A percentile compares a stretch with the other conserved stretches of the same genome.
phyloP scores from a whole-genome alignment of 768 basidiomycete species.

The Hericium alpestre region DNA sequence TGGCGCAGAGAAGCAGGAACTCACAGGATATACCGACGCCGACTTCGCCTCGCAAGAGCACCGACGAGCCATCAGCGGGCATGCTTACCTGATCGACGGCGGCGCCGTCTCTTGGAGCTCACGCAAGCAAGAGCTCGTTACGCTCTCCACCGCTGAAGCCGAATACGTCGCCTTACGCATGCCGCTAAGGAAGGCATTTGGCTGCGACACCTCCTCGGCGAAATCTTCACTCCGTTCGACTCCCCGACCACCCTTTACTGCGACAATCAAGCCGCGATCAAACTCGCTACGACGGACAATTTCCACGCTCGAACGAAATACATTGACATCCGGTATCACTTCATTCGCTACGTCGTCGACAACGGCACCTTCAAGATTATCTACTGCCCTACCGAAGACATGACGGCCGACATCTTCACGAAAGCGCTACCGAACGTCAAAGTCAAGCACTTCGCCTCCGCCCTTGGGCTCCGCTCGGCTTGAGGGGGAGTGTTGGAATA shows the following conservation, averaged over 20 bases:
- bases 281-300: background rate
- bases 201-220: background rate
- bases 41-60: slow-evolving; percentile 19
- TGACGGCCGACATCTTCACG: background rate
- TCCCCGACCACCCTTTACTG: background rate
- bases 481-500: too few species aligned
- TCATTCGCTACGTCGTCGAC: background rate
- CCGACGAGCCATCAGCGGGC: slow-evolving; percentile 20
- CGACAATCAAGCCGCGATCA: background rate
- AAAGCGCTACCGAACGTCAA: background rate
- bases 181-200: background rate
- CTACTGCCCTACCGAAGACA: background rate
- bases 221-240: background rate
- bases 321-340: background rate
- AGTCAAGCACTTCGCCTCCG: too few species aligned
- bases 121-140: slow-evolving; percentile 27
- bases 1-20: background rate
- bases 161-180: slow-evolving; percentile 28
- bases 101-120: slow-evolving; percentile 31
- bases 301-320: background rate
- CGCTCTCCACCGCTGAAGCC: slow-evolving; percentile 31
- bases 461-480: too few species aligned
- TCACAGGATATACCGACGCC: slow-evolving; percentile 17
- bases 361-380: background rate
- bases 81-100: slow-evolving; percentile 21